phyloP scores from a whole-genome alignment of 306 rosid genomes.

The Betula pendula region DNA sequence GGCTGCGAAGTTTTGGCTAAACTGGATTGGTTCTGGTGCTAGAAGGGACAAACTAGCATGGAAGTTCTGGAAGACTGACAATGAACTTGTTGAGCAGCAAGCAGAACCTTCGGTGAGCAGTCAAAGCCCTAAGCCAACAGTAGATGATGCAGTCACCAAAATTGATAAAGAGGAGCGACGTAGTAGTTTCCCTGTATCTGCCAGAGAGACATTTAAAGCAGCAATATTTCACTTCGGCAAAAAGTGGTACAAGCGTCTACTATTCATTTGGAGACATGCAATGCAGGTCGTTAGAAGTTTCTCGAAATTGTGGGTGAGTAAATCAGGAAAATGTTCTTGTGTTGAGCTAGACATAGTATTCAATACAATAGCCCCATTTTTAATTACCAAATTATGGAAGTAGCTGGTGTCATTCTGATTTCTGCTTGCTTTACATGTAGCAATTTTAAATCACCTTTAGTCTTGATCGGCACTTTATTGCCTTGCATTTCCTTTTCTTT shows the following conservation, averaged over 20 bases:
- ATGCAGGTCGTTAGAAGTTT: slow-evolving; percentile 54
- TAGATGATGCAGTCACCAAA: slow-evolving; percentile 57
- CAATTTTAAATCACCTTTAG: background rate
- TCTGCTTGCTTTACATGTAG: slow-evolving; percentile 1
- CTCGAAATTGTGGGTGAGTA: slow-evolving; percentile 84
- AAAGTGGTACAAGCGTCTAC: slow-evolving; percentile 76
- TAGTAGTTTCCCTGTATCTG: slow-evolving; percentile 55
- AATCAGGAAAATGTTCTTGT: slow-evolving; percentile 11
- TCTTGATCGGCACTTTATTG: background rate
- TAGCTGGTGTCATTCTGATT: background rate
- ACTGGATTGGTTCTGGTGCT: slow-evolving; percentile 70
- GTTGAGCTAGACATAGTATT: background rate
- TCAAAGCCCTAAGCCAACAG: slow-evolving; percentile 45
- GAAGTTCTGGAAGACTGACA: slow-evolving; percentile 71
- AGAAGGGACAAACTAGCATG: slow-evolving; percentile 59
- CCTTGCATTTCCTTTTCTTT: background rate
- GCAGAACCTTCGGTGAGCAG: slow-evolving; percentile 50
- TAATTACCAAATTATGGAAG: background rate
- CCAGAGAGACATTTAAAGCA: slow-evolving; percentile 77
- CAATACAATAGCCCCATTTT: background rate
- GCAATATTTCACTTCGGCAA: slow-evolving; percentile 62
- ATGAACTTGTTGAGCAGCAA: slow-evolving; percentile 62
- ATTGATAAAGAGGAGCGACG: slow-evolving; percentile 62
- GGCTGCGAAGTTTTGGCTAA: slow-evolving; percentile 67
- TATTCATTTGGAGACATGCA: slow-evolving; percentile 69